Base-by-base conservation (phyloP, 2,329 filamentous ascomycete species). In the Ophiostoma perfectum region DNA sequence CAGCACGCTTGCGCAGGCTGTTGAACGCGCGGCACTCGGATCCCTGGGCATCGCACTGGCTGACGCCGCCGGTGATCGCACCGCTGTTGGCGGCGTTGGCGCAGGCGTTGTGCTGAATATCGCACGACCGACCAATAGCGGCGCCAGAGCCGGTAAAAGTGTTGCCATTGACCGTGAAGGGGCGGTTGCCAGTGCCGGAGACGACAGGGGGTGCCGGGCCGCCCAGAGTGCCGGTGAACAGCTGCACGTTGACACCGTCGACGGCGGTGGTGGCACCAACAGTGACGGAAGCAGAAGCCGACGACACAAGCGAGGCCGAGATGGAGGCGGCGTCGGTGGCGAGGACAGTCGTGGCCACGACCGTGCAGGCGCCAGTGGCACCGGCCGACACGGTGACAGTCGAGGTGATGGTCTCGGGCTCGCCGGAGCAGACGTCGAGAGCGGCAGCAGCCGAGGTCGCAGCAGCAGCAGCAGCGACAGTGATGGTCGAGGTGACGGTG, bases 21-120 rank as follows among this genome's bases (percentile, higher is more conserved):
- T 64, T 64, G 41, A 42, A 42, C 4, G 63, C 63, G 11, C 18
- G 63, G 63, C 63, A 64, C n/a, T 42, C 63, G n/a, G 63, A 14
- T 18, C n/a, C 42, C 63, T 64, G 63, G 4, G 42, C 38, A 8
- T 64, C 63, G 63, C 63, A 64, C 63, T 64, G 63, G 63, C n/a
- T 4, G 11, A 64, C 63, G 6, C 63, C 63, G 42, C 63, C 63
- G 9, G 63, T 45, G 3, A 64, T 18, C 9, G n/a, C n/a, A 18
- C 63, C 63, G 42, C 63, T 64, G 63, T 64, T 64, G 63, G 63
- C 63, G 2, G 63, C 63, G 18, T 47, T 45, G 18, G 63, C 63
- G 27, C 63, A 64, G n/a, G 63, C 63, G 27, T 64, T 64, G 42
- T 64, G 63, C 63, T 64, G 63, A 18, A 64, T 36, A 18, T 64